Percentiles rank a stretch among this genome's conserved stretches.
Conservation (phyloP, 345 rosid species). For the Salix purpurea region DNA sequence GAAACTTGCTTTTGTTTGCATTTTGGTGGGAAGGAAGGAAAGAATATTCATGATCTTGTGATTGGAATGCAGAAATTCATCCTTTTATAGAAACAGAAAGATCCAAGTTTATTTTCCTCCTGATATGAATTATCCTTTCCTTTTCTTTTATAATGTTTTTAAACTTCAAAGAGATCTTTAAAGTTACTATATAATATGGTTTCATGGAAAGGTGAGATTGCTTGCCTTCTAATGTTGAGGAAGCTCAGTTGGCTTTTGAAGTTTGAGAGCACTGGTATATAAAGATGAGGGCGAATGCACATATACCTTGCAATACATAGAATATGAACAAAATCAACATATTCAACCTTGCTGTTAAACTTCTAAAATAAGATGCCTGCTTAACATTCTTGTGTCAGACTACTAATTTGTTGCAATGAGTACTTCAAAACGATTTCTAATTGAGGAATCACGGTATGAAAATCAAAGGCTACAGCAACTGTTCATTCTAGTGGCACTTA, state of each 20-base stretch:
- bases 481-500: neutral
- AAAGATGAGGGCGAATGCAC: neutral
- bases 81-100: neutral
- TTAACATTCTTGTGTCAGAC: neutral
- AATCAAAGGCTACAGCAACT: neutral
- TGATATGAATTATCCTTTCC: neutral
- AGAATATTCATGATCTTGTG: neutral
- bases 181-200: neutral
- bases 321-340: neutral
- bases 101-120: neutral
- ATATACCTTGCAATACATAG: neutral
- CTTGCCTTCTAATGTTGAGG: neutral
- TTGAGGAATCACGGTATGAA: neutral
- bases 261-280: neutral
- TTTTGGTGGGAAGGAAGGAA: constrained; percentile 93
- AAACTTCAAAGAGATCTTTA: neutral
- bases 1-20: constrained; percentile 5
- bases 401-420: neutral
- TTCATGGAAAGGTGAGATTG: neutral
- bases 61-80: neutral
- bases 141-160: neutral
- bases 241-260: neutral
- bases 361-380: too few relatives aligned
- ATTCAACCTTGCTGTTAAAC: neutral
- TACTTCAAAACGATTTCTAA: neutral